Conservation (phyloP, 345 rosid species). For the Gossypium arboreum region DNA sequence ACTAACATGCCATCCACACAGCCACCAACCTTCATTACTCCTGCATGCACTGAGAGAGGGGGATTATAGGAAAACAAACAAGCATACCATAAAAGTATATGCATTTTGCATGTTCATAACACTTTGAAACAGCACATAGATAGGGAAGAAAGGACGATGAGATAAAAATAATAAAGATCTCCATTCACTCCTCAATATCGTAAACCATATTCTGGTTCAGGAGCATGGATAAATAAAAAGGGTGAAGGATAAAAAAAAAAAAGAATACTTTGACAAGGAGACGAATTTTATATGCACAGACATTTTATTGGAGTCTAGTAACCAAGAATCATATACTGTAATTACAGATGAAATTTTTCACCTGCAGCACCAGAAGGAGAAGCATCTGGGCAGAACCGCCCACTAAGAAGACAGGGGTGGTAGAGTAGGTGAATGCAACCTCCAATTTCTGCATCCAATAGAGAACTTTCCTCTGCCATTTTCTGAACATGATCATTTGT, state of each 20-base stretch:
- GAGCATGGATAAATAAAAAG: background rate
- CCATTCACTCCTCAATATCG: background rate
- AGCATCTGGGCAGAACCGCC: slow-evolving; percentile 98
- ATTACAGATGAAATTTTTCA: slow-evolving; percentile 28
- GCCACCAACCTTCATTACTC: background rate
- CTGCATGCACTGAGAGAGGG: background rate
- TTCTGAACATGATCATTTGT: slow-evolving; percentile 55
- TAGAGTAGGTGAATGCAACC: slow-evolving; percentile 82
- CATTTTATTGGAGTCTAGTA: background rate
- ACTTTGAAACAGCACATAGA: background rate
- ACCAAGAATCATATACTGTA: background rate
- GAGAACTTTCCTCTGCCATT: slow-evolving; percentile 71
- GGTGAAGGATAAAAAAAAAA: background rate
- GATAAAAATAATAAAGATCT: background rate
- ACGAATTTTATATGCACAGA: background rate
- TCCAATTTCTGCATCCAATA: slow-evolving; percentile 89
- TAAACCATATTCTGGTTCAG: background rate
- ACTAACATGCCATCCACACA: background rate
- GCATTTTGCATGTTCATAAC: slow-evolving; percentile 2
- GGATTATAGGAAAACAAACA: slow-evolving; percentile 1
- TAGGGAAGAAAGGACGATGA: background rate
- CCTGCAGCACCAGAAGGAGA: slow-evolving; percentile 95
- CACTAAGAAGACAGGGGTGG: slow-evolving; percentile 83
- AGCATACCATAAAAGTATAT: slow-evolving; percentile 1
- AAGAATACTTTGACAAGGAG: background rate